Conservation (phyloP, 352 stramenopile genomes). For the Globisporangium cederbergense region DNA sequence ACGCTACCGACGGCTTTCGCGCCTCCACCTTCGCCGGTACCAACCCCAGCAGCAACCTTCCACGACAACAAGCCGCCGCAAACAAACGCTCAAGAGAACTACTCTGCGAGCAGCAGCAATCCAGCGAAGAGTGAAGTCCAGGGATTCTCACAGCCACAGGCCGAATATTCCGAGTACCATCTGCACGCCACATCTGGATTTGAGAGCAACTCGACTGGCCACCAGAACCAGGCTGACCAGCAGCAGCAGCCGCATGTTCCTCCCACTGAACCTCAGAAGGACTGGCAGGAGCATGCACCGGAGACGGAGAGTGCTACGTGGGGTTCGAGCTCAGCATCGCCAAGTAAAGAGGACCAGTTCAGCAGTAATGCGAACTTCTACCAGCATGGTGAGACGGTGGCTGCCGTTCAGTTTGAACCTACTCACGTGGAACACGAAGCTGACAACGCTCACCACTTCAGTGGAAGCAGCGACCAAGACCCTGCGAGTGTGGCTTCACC, state of each 20-base stretch:
- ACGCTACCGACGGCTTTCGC: neutral
- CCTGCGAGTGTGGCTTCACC: neutral
- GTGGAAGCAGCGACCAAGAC: neutral
- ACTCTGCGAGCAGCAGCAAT: constrained; percentile 8
- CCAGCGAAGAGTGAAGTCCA: constrained; percentile 1
- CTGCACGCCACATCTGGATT: neutral
- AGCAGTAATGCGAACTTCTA: neutral
- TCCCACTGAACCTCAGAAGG: neutral
- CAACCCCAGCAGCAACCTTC: neutral
- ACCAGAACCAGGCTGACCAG: neutral
- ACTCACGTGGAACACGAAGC: neutral
- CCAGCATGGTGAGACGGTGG: constrained; percentile 6
- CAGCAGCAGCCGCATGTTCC: constrained; percentile 2
- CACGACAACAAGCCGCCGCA: neutral
- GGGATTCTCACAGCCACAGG: constrained; percentile 2
- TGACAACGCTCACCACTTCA: too few relatives aligned
- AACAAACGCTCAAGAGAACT: neutral
- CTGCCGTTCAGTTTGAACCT: constrained; percentile 10
- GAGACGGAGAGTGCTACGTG: neutral
- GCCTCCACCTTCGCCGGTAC: neutral
- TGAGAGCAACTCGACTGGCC: constrained; percentile 5
- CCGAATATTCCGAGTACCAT: neutral
- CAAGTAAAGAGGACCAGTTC: constrained; percentile 9
- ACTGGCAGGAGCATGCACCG: constrained; percentile 6
- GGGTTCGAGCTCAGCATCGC: constrained; percentile 1